These are phyloP conservation scores for Ogataea dorogensis DNA, from an alignment of 805 yeast species.

Conservation along the genomic window DNA sequence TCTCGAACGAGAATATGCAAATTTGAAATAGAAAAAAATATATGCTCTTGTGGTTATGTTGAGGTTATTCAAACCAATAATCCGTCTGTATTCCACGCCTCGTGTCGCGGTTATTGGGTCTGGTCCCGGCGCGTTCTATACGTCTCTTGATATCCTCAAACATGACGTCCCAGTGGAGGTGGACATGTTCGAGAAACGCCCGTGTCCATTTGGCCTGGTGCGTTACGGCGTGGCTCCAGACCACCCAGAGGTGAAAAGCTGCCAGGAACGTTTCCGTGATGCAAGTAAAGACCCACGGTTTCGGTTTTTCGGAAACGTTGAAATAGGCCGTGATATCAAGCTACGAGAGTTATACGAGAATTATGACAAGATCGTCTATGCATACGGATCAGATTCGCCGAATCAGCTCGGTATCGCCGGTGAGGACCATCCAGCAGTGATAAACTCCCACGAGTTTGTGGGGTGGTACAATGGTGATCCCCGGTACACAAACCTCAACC, in stretches of 20 bases:
- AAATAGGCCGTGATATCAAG: conserved; percentile 61
- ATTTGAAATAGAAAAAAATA: conserved; percentile 7
- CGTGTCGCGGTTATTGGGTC: conserved; percentile 83
- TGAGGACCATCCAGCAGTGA: conserved; percentile 59
- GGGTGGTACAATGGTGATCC: conserved; percentile 97
- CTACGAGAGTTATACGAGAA: conserved; percentile 47
- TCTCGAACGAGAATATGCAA: conserved; percentile 25
- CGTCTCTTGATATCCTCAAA: conserved; percentile 70
- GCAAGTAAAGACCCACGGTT: conserved; percentile 39
- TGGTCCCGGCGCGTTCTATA: conserved; percentile 96
- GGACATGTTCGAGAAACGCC: conserved; percentile 79
- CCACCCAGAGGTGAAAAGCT: conserved; percentile 92
- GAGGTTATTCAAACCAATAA: conserved; percentile 2
- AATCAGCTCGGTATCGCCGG: conserved; percentile 60
- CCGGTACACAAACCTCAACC: conserved; percentile 44
- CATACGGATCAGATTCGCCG: conserved; percentile 77
- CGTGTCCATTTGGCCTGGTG: conserved; percentile 89
- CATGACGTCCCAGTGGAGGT: conserved; percentile 36
- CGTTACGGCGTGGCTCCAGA: conserved; percentile 99
- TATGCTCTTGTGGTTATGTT: conserved; percentile 2
- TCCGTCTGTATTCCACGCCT: conserved; percentile 11
- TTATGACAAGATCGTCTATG: conserved; percentile 73
- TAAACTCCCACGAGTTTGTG: conserved; percentile 82
- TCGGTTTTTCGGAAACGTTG: conserved; percentile 68
- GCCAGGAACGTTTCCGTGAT: conserved; percentile 71